These are phyloP conservation scores for Aegilops speltoides DNA, from an alignment of 176 grass and related monocot genomes.

Conservation along the genomic window DNA sequence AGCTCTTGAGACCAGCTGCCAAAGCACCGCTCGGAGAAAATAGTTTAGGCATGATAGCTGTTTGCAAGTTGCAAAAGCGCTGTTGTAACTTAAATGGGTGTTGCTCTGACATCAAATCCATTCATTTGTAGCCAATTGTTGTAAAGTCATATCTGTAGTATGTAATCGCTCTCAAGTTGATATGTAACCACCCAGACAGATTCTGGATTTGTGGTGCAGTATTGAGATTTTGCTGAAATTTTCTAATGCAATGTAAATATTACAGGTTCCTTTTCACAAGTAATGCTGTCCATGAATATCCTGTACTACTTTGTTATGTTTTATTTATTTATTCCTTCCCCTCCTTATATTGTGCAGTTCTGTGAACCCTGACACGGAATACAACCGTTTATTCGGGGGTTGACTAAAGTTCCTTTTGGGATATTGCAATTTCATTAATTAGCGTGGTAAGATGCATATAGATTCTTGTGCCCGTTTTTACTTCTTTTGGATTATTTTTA, in stretches of 20 bases:
- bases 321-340: too few relatives aligned
- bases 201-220: neutral
- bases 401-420: neutral
- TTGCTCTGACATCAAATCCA: neutral
- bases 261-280: neutral
- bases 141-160: slow-evolving; percentile 45
- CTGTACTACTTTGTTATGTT: neutral
- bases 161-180: slow-evolving; percentile 33
- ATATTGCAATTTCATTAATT: neutral
- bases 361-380: neutral
- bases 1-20: slow-evolving; percentile 55
- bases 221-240: neutral
- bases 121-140: slow-evolving; percentile 27
- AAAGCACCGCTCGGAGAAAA: slow-evolving; percentile 27
- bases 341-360: neutral
- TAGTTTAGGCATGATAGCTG: slow-evolving; percentile 32
- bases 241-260: neutral
- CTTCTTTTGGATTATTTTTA: too few relatives aligned
- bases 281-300: neutral
- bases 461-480: neutral
- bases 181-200: neutral
- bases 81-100: slow-evolving; percentile 29
- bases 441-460: neutral
- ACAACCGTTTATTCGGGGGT: neutral
- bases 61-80: neutral